phyloP scores from a whole-genome alignment of 1,284 basidiomycete genomes.

The Ceratobasidium sp. region DNA sequence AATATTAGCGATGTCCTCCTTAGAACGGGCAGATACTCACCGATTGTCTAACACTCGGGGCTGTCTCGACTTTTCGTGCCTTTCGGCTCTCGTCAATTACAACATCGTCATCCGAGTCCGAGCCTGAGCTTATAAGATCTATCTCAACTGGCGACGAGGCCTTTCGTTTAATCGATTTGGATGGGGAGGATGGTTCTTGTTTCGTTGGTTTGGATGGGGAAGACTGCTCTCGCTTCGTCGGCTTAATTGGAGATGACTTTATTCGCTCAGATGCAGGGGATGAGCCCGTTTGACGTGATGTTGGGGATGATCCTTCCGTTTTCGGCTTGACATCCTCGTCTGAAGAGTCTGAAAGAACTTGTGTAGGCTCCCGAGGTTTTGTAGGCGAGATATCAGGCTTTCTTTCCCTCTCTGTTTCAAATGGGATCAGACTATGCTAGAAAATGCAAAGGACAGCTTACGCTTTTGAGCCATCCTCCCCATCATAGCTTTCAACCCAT shows the following conservation, averaged over 20 bases:
- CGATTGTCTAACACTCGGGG: neutral
- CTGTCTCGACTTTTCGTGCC: neutral
- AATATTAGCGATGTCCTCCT: neutral
- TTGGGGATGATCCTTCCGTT: neutral
- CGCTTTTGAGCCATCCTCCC: slow-evolving; percentile 60
- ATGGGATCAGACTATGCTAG: neutral
- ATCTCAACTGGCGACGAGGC: slow-evolving; percentile 18
- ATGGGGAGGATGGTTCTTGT: no score
- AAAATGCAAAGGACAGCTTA: neutral
- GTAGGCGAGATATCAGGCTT: neutral
- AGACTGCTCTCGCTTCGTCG: neutral
- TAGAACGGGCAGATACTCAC: neutral
- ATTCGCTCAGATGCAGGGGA: neutral
- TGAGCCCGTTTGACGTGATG: neutral
- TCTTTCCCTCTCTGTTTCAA: neutral
- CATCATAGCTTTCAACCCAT: slow-evolving; percentile 92
- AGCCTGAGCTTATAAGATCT: slow-evolving; percentile 16
- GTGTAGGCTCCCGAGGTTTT: slow-evolving; percentile 8
- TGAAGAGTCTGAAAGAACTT: slow-evolving; percentile 19
- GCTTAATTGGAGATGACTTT: neutral
- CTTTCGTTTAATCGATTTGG: slow-evolving; percentile 1
- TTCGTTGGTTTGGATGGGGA: neutral
- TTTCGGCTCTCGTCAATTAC: neutral
- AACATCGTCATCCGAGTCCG: slow-evolving; percentile 7
- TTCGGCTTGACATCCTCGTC: slow-evolving; percentile 27